Evolutionary conservation across 345 rosid genomes (phyloP), one percentile per base, ranked within the genome.

Genomic region (Fremontodendron californicum): DNA sequence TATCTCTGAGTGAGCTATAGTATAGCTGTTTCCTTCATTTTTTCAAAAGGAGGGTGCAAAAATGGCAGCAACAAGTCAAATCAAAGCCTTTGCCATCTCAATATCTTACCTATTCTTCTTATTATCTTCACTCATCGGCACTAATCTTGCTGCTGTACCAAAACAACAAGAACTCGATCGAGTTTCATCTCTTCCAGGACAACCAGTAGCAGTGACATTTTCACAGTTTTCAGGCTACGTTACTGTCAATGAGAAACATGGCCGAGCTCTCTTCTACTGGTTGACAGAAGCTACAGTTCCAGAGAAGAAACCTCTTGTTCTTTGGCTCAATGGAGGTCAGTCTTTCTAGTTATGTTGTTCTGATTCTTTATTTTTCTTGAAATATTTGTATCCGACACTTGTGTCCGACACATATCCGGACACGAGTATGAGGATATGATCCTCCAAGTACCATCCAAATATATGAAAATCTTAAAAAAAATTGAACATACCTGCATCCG

Each of bases 281-380:
- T 49, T 95, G 9, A 95, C 91, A 9, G 97, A 95, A 79, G 89
- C 98, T 61, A 6, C 86, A 19, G 39, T 78, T 74, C 93, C 97
- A 3, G 74, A 77, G 67, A 78, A 81, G 40, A 95, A 93, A 77
- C 98, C 99, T 62, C 98, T 95, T 40, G 82, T 93, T 83, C 96
- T 95, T 52, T 95, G 98, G 99, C 98, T 95, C 86, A 95, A 93
- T 82, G 98, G 98, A 90, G 99, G 99, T 93, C 75, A 85, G 86
- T n/a, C 71, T 1, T 37, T n/a, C 35, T 42, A 27, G n/a, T n/a
- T n/a, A n/a, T n/a, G n/a, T n/a, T n/a, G n/a, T n/a, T n/a, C n/a
- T n/a, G n/a, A n/a, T n/a, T n/a, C n/a, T n/a, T n/a, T n/a, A n/a
- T n/a, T n/a, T n/a, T n/a, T n/a, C n/a, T n/a, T n/a, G n/a, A n/a